Evolutionary conservation across 1,284 basidiomycete genomes (phyloP).

Genomic region (Trametes pubescens): DNA sequence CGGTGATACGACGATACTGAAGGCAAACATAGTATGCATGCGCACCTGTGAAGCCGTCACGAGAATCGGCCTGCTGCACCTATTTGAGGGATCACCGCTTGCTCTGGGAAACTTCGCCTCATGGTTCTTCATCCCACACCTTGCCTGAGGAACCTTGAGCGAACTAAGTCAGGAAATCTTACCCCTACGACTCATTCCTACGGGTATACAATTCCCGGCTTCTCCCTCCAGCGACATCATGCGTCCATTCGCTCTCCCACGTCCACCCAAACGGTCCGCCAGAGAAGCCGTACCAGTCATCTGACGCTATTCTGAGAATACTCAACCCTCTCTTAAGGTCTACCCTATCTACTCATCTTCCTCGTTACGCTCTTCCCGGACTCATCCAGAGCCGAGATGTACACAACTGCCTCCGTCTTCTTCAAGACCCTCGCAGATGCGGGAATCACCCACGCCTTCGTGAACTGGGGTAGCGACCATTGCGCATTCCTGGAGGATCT

Average conservation of each 20-base stretch:
- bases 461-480: constrained; percentile 79
- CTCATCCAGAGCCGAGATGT: constrained; percentile 41
- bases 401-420: constrained; percentile 66
- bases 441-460: constrained; percentile 74
- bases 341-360: not conserved
- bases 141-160: no score
- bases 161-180: no score
- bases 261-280: not conserved
- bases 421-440: constrained; percentile 60
- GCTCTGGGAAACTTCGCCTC: no score
- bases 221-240: not conserved
- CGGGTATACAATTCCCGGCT: no score
- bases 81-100: no score
- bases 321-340: not conserved
- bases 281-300: not conserved
- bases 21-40: no score
- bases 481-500: constrained; percentile 73
- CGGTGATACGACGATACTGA: no score
- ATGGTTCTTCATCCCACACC: no score
- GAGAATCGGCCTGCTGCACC: no score
- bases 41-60: no score
- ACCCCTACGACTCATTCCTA: no score
- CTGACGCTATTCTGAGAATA: not conserved
- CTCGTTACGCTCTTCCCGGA: not conserved
- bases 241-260: not conserved